phyloP scores from a whole-genome alignment of 164 flowering plant genomes.

The Buxus sempervirens region DNA sequence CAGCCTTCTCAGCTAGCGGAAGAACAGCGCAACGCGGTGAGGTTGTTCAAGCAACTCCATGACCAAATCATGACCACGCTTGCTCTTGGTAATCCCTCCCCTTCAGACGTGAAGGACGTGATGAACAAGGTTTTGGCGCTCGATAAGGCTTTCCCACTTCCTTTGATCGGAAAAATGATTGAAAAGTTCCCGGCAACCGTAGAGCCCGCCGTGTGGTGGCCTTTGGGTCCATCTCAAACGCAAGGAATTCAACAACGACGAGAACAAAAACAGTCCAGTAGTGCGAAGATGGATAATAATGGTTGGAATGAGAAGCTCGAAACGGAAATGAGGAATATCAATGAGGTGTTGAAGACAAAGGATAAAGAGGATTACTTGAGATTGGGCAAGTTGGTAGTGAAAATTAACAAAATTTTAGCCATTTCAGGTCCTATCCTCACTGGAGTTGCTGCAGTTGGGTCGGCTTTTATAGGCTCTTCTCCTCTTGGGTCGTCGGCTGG shows the following conservation, averaged over 20 bases:
- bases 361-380: conserved; percentile 21
- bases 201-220: conserved; percentile 30
- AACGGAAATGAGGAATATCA: conserved; percentile 20
- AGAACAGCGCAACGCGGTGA: conserved; percentile 35
- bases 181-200: conserved; percentile 17
- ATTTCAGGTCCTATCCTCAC: conserved; percentile 16
- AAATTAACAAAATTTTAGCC: conserved; percentile 23
- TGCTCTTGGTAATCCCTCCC: background rate
- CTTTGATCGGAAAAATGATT: conserved; percentile 19
- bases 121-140: conserved; percentile 25
- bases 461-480: conserved; percentile 8
- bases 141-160: conserved; percentile 28
- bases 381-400: conserved; percentile 17
- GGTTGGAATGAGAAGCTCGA: conserved; percentile 32
- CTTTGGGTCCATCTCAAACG: no score
- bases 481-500: conserved; percentile 7
- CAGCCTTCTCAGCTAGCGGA: conserved; percentile 44
- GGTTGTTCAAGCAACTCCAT: conserved; percentile 28
- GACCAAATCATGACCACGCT: conserved; percentile 8
- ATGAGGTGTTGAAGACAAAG: conserved; percentile 16
- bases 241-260: background rate
- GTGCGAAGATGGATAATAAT: background rate
- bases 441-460: conserved; percentile 19
- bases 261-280: background rate
- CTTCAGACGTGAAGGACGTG: conserved; percentile 12